A percentile compares a stretch with the other conserved stretches of the same genome.
Evolutionary conservation across 2,329 filamentous ascomycete species (phyloP).

Genomic region (Xylaria sp.): DNA sequence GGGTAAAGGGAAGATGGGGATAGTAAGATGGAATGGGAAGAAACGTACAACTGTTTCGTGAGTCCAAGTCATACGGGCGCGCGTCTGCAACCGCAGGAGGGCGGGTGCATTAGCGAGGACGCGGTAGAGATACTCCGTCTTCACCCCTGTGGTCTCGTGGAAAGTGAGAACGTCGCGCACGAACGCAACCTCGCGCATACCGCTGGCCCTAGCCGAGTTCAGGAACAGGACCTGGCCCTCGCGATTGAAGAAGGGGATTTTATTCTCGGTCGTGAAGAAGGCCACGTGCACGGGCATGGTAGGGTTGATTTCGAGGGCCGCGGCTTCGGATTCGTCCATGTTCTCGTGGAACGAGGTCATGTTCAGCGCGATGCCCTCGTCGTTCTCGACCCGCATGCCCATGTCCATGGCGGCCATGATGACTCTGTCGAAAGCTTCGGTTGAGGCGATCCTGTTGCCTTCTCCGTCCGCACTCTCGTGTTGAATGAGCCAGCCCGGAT

Average conservation of each 20-base stretch:
- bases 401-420: slow-evolving; percentile 8
- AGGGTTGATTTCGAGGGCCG: background rate
- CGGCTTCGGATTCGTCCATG: no score
- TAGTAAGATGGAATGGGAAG: no score
- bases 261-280: slow-evolving; percentile 9
- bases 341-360: background rate
- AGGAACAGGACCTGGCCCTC: slow-evolving; percentile 10
- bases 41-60: slow-evolving; percentile 8
- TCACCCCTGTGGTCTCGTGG: background rate
- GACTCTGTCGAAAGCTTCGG: slow-evolving; percentile 12
- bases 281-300: slow-evolving; percentile 3
- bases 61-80: slow-evolving; percentile 6
- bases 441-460: background rate
- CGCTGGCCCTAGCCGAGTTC: background rate
- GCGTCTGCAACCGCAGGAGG: background rate
- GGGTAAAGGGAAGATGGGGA: no score
- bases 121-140: slow-evolving; percentile 12
- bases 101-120: slow-evolving; percentile 8
- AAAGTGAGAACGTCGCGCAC: slow-evolving; percentile 7
- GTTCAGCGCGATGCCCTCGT: background rate
- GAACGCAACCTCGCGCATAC: slow-evolving; percentile 9
- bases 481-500: slow-evolving; percentile 6
- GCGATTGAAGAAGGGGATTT: slow-evolving; percentile 1
- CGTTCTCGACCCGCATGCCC: slow-evolving; percentile 2
- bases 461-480: background rate